A percentile compares a stretch with the other conserved stretches of the same genome.
Conservation (phyloP, 768 basidiomycete genomes). For the Trametes punicea region DNA sequence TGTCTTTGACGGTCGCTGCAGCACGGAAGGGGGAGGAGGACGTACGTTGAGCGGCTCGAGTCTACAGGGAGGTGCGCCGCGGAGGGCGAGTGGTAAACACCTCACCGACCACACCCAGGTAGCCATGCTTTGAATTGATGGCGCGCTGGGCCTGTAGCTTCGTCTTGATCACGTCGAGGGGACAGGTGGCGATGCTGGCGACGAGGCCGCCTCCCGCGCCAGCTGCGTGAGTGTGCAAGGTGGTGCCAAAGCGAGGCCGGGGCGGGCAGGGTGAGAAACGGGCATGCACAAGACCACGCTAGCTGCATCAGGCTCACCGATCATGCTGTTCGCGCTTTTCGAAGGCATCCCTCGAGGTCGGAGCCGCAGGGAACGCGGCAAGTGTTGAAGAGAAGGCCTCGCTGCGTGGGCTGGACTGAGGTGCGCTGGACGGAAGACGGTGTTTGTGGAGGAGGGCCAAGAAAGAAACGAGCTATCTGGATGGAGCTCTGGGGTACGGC, state of each 20-base stretch:
- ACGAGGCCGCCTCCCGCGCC: slow-evolving; percentile 95
- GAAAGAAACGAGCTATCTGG: not conserved
- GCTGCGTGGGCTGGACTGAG: not conserved
- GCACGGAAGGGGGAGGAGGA: slow-evolving; percentile 12
- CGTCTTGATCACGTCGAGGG: slow-evolving; percentile 97
- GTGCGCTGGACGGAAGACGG: not conserved
- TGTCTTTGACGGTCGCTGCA: slow-evolving; percentile 52
- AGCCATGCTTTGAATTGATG: slow-evolving; percentile 63
- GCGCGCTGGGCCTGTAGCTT: slow-evolving; percentile 91
- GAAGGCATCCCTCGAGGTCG: slow-evolving; percentile 69
- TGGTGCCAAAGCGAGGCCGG: slow-evolving; percentile 3
- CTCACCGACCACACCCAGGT: slow-evolving; percentile 73
- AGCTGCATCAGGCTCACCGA: slow-evolving; percentile 48
- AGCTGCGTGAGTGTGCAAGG: slow-evolving; percentile 43
- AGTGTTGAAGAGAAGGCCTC: slow-evolving; percentile 6
- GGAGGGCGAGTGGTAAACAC: slow-evolving; percentile 24
- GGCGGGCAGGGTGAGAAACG: slow-evolving; percentile 3
- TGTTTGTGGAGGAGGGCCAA: not conserved
- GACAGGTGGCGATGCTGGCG: slow-evolving; percentile 91
- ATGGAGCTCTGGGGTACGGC: not conserved
- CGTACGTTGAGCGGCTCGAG: slow-evolving; percentile 22
- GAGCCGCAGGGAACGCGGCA: slow-evolving; percentile 44
- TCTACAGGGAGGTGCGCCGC: slow-evolving; percentile 10
- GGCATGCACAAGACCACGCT: slow-evolving; percentile 14
- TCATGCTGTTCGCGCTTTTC: slow-evolving; percentile 71